These are phyloP conservation scores for Sanghuangporus sanghuang DNA, from an alignment of 1,284 basidiomycete species.

Conservation along the genomic window DNA sequence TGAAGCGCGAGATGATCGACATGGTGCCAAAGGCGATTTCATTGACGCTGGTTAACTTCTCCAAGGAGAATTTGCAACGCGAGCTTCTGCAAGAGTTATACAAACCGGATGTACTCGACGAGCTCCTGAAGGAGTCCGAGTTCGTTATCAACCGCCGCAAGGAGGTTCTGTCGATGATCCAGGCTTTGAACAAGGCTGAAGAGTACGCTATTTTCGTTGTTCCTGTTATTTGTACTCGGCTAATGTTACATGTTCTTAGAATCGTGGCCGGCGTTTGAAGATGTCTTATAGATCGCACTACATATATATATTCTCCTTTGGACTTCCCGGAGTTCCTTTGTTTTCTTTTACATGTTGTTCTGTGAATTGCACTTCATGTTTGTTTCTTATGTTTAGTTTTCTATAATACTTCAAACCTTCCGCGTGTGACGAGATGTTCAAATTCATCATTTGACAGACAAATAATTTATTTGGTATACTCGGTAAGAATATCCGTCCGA, in stretches of 20 bases:
- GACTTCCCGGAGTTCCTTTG: background rate
- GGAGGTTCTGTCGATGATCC: conserved; percentile 86
- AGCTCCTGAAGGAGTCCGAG: conserved; percentile 89
- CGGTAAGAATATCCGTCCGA: too few species aligned
- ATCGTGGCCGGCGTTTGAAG: conserved; percentile 16
- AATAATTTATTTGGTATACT: too few species aligned
- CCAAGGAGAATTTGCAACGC: conserved; percentile 90
- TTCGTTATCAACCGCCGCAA: conserved; percentile 79
- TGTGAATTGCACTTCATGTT: background rate
- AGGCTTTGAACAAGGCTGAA: conserved; percentile 88
- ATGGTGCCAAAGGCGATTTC: conserved; percentile 99
- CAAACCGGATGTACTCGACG: conserved; percentile 88
- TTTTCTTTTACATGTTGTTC: background rate
- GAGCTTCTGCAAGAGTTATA: conserved; percentile 88
- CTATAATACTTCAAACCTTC: background rate
- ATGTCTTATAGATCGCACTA: background rate
- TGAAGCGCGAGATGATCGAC: conserved; percentile 99
- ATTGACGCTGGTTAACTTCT: conserved; percentile 85
- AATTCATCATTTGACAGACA: too few species aligned
- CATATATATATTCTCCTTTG: background rate
- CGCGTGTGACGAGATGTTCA: too few species aligned
- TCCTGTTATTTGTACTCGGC: background rate
- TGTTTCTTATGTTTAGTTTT: conserved; percentile 9
- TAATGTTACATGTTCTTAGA: background rate
- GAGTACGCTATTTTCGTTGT: conserved; percentile 50